Percentiles rank a stretch among this genome's conserved stretches.
These are phyloP conservation scores for Hibiscus syriacus DNA, from an alignment of 345 rosid species.

Conservation along the genomic window DNA sequence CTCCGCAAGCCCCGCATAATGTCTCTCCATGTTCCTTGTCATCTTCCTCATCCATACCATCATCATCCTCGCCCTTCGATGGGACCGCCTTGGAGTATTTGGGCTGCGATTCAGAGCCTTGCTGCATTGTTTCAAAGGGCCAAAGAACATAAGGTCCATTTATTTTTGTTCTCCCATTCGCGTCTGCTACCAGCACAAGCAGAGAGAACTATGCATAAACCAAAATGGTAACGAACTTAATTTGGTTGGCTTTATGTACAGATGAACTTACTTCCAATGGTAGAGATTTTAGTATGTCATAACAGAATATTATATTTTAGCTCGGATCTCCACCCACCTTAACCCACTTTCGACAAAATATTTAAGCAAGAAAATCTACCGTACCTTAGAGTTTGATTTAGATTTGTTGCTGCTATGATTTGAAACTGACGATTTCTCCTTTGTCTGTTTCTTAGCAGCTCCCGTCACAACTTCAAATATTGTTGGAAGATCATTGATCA, in stretches of 20 bases:
- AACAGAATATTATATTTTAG: background rate
- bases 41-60: slow-evolving; percentile 48
- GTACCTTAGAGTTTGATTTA: slow-evolving; percentile 67
- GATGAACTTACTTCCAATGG: background rate
- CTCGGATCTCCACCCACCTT: background rate
- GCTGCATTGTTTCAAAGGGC: slow-evolving; percentile 18
- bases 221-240: background rate
- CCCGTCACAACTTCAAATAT: slow-evolving; percentile 78
- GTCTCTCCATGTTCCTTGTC: slow-evolving; percentile 57
- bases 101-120: slow-evolving; percentile 43
- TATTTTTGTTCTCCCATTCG: background rate
- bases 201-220: background rate
- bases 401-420: slow-evolving; percentile 67
- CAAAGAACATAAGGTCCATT: background rate
- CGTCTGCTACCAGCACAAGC: background rate
- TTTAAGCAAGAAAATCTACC: background rate
- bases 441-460: slow-evolving; percentile 49
- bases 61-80: slow-evolving; percentile 45
- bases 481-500: slow-evolving; percentile 85
- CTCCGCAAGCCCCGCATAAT: slow-evolving; percentile 65
- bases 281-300: background rate
- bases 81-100: slow-evolving; percentile 32
- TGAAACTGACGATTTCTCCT: slow-evolving; percentile 55
- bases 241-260: slow-evolving; percentile 4
- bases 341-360: background rate